phyloP scores from a whole-genome alignment of 2,329 filamentous ascomycete genomes.

The Esteya vermicola region DNA sequence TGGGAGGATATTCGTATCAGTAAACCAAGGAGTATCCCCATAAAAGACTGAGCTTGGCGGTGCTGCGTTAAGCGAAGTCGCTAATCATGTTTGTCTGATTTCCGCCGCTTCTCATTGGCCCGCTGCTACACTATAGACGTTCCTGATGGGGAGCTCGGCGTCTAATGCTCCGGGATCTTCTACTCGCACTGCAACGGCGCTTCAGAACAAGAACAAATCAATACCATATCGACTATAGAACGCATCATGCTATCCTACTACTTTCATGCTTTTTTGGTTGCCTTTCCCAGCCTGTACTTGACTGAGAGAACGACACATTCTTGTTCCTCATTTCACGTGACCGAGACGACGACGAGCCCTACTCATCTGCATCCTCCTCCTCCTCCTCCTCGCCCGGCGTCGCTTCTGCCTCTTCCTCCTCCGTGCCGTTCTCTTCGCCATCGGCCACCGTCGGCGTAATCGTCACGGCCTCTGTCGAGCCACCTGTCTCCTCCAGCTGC shows the following conservation, averaged over 20 bases:
- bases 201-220: too few relatives aligned
- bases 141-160: not conserved
- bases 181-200: not conserved
- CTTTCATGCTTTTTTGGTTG: too few relatives aligned
- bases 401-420: not conserved
- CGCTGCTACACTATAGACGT: not conserved
- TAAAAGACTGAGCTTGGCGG: too few relatives aligned
- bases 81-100: too few relatives aligned
- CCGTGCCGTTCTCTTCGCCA: not conserved
- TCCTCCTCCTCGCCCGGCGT: not conserved
- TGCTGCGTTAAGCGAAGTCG: too few relatives aligned
- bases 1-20: too few relatives aligned
- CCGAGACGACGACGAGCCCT: not conserved
- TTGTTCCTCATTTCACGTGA: not conserved
- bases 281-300: too few relatives aligned
- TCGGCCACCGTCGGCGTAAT: not conserved
- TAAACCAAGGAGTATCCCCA: too few relatives aligned
- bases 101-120: not conserved
- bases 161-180: not conserved
- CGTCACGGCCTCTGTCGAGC: not conserved
- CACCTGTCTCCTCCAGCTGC: slow-evolving; percentile 59
- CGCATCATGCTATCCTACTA: too few relatives aligned
- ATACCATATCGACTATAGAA: too few relatives aligned
- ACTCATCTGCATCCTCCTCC: not conserved
- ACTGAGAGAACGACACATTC: too few relatives aligned